Base-by-base conservation (phyloP, 371 early-diverging fungal species). In the Mortierella sp. region DNA sequence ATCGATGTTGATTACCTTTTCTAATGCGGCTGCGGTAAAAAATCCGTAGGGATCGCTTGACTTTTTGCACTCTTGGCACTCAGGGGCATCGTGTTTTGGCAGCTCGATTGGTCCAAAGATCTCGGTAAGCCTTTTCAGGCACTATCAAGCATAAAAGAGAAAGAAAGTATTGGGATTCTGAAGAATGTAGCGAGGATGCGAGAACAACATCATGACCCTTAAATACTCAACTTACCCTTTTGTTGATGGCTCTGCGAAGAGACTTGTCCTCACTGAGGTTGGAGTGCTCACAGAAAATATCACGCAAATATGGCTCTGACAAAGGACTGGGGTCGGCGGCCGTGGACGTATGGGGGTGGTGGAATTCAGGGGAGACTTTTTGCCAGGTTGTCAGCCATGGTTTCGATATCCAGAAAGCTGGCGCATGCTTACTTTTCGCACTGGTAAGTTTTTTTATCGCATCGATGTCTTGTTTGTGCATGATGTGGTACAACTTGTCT, bases 381-480 rank as follows among this genome's bases (percentile, higher is more conserved):
- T 55, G 46, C 88, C 88, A 87, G n/a, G 84, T 84, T 24, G 56
- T 43, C 41, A 87, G 24, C 88, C 88, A 87, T 14, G 60, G 10
- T 41, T 77, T 84, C 58, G 88, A 87, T 58, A 87, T 65, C 88
- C 88, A 87, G 4, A 41, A 77, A 35, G 70, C 63, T 10, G 65
- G 18, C 21, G 81, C 43, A 32, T 75, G 79, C 16, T 58, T 71
- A 2, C 63, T 72, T 54, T 81, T 82, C 3, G 38, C 38, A 46
- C 58, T 51, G 21, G 48, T 2, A 46, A 76, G 70, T 24, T 75
- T 74, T 18, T 80, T 80, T 70, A 82, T 80, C 49, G 78, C 78
- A 0, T 87, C 88, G 2, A 72, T 43, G 49, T 87, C 88, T 49
- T 58, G 70, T 4, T 77, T 82, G 32, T 87, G 88, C 16, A 60